Conservation (phyloP, 345 rosid genomes). For the Lepidium aucheri region DNA sequence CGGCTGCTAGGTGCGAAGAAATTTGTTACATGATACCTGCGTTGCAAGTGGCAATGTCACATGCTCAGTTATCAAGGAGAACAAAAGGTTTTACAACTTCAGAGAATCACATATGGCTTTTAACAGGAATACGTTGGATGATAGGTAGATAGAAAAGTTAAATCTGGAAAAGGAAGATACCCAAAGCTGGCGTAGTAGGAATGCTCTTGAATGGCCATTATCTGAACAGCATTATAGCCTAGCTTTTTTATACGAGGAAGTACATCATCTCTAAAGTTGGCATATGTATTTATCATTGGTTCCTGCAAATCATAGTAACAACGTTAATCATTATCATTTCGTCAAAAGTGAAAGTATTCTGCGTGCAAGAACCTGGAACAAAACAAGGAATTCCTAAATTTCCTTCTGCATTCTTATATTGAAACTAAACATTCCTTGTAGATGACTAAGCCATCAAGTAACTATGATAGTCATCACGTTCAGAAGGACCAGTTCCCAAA, state of each 20-base stretch:
- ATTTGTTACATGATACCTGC: constrained; percentile 94
- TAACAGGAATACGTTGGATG: not conserved
- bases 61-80: constrained; percentile 10
- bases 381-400: not conserved
- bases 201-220: constrained; percentile 99
- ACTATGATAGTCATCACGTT: not conserved
- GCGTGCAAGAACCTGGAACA: not conserved
- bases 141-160: not conserved
- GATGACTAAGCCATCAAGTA: constrained; percentile 3
- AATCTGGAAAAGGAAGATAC: constrained; percentile 33
- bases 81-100: not conserved
- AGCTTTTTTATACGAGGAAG: constrained; percentile 93
- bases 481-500: not conserved
- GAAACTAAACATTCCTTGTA: not conserved
- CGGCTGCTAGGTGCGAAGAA: constrained; percentile 97
- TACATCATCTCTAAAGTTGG: constrained; percentile 86
- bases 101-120: constrained; percentile 2
- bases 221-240: constrained; percentile 94
- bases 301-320: constrained; percentile 46
- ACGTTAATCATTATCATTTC: not conserved
- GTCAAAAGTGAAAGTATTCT: constrained; percentile 1
- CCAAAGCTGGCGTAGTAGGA: constrained; percentile 98
- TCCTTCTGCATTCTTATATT: not conserved
- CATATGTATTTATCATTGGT: constrained; percentile 74
- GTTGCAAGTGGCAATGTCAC: constrained; percentile 24